Percentiles rank a stretch among this genome's conserved stretches.
Conservation (phyloP, 495 filamentous ascomycete species). For the Evansstolkia leycettana region DNA sequence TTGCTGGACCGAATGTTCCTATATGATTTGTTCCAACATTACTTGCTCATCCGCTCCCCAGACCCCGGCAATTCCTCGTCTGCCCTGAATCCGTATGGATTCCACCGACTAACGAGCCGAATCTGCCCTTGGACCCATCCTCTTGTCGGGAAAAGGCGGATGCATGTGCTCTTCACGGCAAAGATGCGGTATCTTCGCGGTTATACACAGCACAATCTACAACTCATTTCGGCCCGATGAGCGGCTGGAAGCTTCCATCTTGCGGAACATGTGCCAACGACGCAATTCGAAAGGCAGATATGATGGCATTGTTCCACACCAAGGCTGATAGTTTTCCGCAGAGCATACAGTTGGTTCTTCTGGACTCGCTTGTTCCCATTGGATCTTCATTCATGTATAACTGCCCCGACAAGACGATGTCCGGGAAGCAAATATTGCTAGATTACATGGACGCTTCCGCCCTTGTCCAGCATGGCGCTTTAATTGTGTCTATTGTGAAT, state of each 20-base stretch:
- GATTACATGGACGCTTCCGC: conserved; percentile 19
- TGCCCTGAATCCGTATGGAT: no score
- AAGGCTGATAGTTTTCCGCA: conserved; percentile 16
- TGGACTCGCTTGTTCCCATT: conserved; percentile 2
- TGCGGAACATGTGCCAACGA: conserved; percentile 3
- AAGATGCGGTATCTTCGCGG: conserved; percentile 3
- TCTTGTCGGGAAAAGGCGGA: conserved; percentile 17
- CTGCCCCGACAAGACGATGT: conserved; percentile 5
- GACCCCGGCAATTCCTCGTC: conserved; percentile 8
- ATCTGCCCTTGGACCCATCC: conserved; percentile 4
- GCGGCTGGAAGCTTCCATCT: conserved; percentile 3
- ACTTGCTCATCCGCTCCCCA: neutral
- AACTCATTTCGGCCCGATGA: conserved; percentile 11
- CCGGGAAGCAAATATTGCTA: conserved; percentile 4
- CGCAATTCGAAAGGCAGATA: no score
- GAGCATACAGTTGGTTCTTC: neutral
- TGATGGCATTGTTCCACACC: neutral
- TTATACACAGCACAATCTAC: conserved; percentile 1
- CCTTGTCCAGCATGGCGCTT: conserved; percentile 17
- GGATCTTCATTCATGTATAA: conserved; percentile 5
- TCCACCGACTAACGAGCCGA: conserved; percentile 2
- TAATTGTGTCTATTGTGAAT: conserved; percentile 2
- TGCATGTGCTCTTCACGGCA: conserved; percentile 6
- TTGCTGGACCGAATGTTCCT: neutral
- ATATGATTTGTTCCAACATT: no score